A percentile compares a stretch with the other conserved stretches of the same genome.
Conservation (phyloP, 1,284 basidiomycete species). For the Ustilago shanxiensis region DNA sequence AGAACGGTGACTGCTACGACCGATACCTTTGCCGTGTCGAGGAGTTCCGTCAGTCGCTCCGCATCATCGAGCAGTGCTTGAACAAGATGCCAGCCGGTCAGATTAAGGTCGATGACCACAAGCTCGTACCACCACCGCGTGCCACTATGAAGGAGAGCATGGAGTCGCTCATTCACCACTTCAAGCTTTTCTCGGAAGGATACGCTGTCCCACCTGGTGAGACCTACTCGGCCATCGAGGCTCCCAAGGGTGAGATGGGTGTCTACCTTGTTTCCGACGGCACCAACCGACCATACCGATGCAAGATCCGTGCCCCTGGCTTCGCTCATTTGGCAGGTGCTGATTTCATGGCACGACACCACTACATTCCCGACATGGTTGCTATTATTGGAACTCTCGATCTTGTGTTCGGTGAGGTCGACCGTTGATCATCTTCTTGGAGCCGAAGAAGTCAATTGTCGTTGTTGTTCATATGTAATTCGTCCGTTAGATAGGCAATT, state of each 20-base stretch:
- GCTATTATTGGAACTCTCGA: slow-evolving; percentile 69
- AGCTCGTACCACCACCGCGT: slow-evolving; percentile 94
- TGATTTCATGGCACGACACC: slow-evolving; percentile 67
- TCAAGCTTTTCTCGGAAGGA: slow-evolving; percentile 95
- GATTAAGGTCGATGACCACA: slow-evolving; percentile 96
- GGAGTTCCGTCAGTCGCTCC: slow-evolving; percentile 94
- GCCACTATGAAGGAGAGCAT: slow-evolving; percentile 99
- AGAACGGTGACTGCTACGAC: slow-evolving; percentile 97
- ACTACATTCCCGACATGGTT: slow-evolving; percentile 68
- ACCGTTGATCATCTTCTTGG: slow-evolving; percentile 36
- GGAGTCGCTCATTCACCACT: slow-evolving; percentile 96
- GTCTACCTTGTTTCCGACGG: slow-evolving; percentile 70
- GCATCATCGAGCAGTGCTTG: slow-evolving; percentile 85
- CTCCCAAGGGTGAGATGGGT: slow-evolving; percentile 96
- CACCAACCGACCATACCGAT: slow-evolving; percentile 68
- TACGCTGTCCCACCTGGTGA: slow-evolving; percentile 96
- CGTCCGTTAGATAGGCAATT: slow-evolving; percentile 31
- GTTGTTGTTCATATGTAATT: slow-evolving; percentile 1
- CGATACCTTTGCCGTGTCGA: slow-evolving; percentile 95
- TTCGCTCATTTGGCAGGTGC: slow-evolving; percentile 69
- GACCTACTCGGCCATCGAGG: slow-evolving; percentile 97
- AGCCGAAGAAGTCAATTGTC: not conserved
- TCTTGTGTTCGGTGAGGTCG: slow-evolving; percentile 69
- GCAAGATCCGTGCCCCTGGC: slow-evolving; percentile 69
- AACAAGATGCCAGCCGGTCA: slow-evolving; percentile 97